phyloP scores from a whole-genome alignment of 2,329 filamentous ascomycete species.

The Dryadomyces quercivorus region DNA sequence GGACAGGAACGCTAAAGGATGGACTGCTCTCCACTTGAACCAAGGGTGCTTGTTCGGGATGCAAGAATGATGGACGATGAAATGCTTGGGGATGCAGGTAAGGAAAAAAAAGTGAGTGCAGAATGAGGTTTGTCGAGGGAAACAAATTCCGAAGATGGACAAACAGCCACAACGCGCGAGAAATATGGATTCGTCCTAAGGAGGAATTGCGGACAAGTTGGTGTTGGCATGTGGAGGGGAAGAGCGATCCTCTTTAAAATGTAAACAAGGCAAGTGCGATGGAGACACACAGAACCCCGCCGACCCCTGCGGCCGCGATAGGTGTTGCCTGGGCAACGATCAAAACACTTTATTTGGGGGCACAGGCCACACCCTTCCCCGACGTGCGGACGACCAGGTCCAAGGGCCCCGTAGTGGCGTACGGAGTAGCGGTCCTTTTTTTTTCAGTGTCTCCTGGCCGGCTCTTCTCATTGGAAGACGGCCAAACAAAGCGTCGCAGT shows the following conservation, averaged over 20 bases:
- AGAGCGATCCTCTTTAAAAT: slow-evolving; percentile 11
- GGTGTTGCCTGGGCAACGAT: slow-evolving; percentile 9
- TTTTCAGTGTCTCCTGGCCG: background rate
- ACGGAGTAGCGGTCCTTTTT: too few species aligned
- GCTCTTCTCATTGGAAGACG: background rate
- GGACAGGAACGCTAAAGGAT: background rate
- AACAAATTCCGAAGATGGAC: background rate
- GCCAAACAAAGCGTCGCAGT: background rate
- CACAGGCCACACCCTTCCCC: slow-evolving; percentile 1
- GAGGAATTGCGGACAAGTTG: slow-evolving; percentile 1
- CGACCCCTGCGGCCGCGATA: background rate
- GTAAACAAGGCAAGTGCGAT: slow-evolving; percentile 13
- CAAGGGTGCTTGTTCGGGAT: background rate
- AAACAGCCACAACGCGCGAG: background rate
- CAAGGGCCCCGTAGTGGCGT: background rate
- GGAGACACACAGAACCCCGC: slow-evolving; percentile 6
- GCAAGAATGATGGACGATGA: background rate
- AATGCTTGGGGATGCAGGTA: background rate
- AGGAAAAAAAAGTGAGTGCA: background rate
- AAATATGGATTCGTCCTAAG: slow-evolving; percentile 3
- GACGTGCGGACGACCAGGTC: background rate
- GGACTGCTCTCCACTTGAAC: background rate
- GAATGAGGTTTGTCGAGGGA: background rate
- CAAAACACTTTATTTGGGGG: slow-evolving; percentile 5
- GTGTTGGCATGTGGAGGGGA: slow-evolving; percentile 7